These are phyloP conservation scores for Astragalus membranaceus DNA, from an alignment of 306 rosid genomes.

Conservation along the genomic window DNA sequence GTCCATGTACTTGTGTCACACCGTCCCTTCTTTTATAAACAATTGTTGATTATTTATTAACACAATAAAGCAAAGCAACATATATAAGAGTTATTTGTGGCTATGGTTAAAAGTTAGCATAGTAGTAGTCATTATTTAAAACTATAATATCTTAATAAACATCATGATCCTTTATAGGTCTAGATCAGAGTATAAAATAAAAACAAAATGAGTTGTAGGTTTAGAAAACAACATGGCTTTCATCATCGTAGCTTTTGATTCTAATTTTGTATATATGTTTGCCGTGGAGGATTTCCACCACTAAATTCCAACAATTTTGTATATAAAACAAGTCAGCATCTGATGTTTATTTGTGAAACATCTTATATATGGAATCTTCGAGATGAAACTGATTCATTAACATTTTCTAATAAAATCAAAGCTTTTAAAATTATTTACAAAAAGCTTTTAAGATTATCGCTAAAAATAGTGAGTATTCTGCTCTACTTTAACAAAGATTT, in stretches of 20 bases:
- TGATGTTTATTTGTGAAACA: no score
- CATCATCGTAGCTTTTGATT: slow-evolving; percentile 26
- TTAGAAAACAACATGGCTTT: slow-evolving; percentile 23
- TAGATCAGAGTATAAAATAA: neutral
- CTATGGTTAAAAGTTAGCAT: neutral
- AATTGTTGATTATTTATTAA: neutral
- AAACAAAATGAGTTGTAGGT: slow-evolving; percentile 7
- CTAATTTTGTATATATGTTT: slow-evolving; percentile 26
- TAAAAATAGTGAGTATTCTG: no score
- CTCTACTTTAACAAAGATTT: no score
- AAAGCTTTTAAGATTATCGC: neutral
- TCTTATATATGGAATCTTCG: no score
- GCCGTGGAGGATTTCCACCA: slow-evolving; percentile 50
- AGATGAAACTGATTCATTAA: no score
- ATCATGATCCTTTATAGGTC: slow-evolving; percentile 12
- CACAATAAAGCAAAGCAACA: neutral
- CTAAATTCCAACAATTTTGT: neutral
- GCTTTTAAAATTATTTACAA: neutral
- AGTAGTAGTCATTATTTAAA: neutral
- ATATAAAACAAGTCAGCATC: no score
- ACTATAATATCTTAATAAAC: neutral
- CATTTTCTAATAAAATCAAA: neutral
- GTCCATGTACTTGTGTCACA: neutral
- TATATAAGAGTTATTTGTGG: neutral
- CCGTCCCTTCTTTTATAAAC: neutral